Evolutionary conservation across 352 stramenopile species (phyloP).

Genomic region (Blastocystis sp.): DNA sequence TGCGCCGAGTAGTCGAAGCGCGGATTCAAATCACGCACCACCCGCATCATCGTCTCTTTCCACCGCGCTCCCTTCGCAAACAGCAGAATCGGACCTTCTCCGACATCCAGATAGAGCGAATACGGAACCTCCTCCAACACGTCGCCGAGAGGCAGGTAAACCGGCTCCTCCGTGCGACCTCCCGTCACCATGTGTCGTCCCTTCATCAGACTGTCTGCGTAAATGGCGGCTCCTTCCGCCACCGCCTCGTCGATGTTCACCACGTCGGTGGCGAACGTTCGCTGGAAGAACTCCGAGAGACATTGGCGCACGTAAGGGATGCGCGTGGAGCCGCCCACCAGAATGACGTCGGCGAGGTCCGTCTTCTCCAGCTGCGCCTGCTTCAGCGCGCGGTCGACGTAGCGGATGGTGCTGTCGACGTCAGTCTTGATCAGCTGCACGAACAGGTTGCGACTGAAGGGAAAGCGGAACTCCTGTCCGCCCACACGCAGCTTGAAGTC

Average conservation of each 20-base stretch:
- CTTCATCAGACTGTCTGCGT: conserved; percentile 24
- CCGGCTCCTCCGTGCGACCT: neutral
- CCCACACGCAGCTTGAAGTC: neutral
- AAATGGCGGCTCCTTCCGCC: conserved; percentile 55
- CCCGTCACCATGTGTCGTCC: neutral
- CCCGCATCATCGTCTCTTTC: neutral
- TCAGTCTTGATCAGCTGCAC: conserved; percentile 60
- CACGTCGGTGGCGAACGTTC: conserved; percentile 59
- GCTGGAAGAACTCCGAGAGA: conserved; percentile 63
- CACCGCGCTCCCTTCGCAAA: neutral
- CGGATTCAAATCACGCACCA: neutral
- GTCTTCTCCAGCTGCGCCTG: conserved; percentile 58
- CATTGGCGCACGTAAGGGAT: conserved; percentile 65
- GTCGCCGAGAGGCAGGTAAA: neutral
- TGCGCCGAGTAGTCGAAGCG: neutral
- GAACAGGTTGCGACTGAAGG: conserved; percentile 62
- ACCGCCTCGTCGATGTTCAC: conserved; percentile 56
- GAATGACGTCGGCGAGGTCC: conserved; percentile 65
- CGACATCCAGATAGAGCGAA: neutral
- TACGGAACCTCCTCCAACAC: neutral
- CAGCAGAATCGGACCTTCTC: neutral
- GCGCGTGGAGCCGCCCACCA: conserved; percentile 65
- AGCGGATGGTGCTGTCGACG: conserved; percentile 73
- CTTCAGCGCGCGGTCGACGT: conserved; percentile 63
- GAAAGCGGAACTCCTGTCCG: neutral